These are phyloP conservation scores for Kurtzmaniella fragi DNA, from an alignment of 805 yeast species.

Conservation along the genomic window DNA sequence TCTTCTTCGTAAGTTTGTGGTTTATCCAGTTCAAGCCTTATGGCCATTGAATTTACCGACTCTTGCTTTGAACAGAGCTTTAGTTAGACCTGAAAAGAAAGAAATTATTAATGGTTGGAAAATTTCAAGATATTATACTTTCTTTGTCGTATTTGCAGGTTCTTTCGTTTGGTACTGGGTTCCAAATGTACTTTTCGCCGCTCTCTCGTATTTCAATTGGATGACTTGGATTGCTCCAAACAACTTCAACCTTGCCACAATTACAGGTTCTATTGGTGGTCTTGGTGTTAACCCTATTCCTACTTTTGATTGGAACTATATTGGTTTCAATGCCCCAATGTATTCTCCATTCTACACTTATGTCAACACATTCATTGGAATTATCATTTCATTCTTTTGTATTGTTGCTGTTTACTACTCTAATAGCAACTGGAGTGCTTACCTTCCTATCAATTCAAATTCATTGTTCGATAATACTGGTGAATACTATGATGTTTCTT, in stretches of 20 bases:
- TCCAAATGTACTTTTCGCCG: slow-evolving; percentile 21
- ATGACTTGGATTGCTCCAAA: slow-evolving; percentile 25
- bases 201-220: slow-evolving; percentile 25
- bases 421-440: slow-evolving; percentile 24
- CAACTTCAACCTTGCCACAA: slow-evolving; percentile 17
- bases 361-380: slow-evolving; percentile 18
- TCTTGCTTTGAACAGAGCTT: slow-evolving; percentile 23
- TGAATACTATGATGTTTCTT: slow-evolving; percentile 35
- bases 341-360: slow-evolving; percentile 20
- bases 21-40: slow-evolving; percentile 46
- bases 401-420: slow-evolving; percentile 24
- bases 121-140: slow-evolving; percentile 19
- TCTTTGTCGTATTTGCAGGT: slow-evolving; percentile 8
- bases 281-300: slow-evolving; percentile 28
- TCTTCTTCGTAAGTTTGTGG: slow-evolving; percentile 26
- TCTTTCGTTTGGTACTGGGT: slow-evolving; percentile 26
- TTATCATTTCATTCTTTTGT: slow-evolving; percentile 15
- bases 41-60: slow-evolving; percentile 45
- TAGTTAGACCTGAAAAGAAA: slow-evolving; percentile 18
- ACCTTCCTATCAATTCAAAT: slow-evolving; percentile 18
- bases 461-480: slow-evolving; percentile 41
- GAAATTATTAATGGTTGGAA: slow-evolving; percentile 29
- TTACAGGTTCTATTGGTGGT: slow-evolving; percentile 22
- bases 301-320: slow-evolving; percentile 23
- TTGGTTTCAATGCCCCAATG: slow-evolving; percentile 12